These are phyloP conservation scores for Rhodomyrtus tomentosa DNA, from an alignment of 345 rosid species.

Conservation along the genomic window DNA sequence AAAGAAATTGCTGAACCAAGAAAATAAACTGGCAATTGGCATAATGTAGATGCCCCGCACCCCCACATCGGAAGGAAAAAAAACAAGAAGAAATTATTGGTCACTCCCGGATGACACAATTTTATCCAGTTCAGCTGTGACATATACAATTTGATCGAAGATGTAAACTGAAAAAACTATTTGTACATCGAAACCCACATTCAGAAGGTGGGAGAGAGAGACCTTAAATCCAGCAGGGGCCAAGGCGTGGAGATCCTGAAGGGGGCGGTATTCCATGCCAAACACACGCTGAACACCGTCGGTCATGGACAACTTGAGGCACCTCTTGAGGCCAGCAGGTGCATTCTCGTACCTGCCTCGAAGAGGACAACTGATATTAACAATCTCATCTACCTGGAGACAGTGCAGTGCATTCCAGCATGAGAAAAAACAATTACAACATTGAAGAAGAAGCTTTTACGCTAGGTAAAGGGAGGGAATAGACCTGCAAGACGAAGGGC, in stretches of 20 bases:
- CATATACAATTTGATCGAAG: background rate
- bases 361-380: slow-evolving; percentile 66
- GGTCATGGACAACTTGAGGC: slow-evolving; percentile 85
- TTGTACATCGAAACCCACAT: background rate
- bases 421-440: background rate
- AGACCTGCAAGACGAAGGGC: slow-evolving; percentile 83
- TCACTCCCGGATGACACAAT: background rate
- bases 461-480: background rate
- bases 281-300: slow-evolving; percentile 90
- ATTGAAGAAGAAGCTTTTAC: background rate
- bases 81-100: background rate
- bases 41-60: background rate
- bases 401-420: background rate
- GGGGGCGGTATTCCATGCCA: slow-evolving; percentile 88
- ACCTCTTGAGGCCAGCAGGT: slow-evolving; percentile 66
- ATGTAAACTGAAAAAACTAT: background rate
- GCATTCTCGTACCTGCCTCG: slow-evolving; percentile 63
- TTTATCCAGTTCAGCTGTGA: background rate
- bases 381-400: slow-evolving; percentile 89
- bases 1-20: background rate
- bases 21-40: background rate
- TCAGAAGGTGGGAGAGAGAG: background rate
- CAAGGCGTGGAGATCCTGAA: slow-evolving; percentile 70
- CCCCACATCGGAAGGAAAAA: background rate
- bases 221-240: slow-evolving; percentile 86